A percentile compares a stretch with the other conserved stretches of the same genome.
phyloP scores from a whole-genome alignment of 768 basidiomycete species.

The Lactarius deliciosus region DNA sequence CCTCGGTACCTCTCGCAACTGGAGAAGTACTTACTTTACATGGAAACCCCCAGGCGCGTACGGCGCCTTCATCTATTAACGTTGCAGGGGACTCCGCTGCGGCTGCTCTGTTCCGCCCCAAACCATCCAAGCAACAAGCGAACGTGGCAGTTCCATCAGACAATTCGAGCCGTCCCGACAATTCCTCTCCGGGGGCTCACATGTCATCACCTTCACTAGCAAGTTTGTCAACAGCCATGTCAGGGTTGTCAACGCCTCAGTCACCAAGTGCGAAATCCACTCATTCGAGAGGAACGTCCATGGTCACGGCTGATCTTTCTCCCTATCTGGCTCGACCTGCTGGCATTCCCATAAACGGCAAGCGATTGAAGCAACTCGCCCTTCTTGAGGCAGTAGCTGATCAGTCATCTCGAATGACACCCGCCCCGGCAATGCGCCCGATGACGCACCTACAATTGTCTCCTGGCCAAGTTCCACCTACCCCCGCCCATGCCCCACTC shows the following conservation, averaged over 20 bases:
- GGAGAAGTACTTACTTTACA: constrained; percentile 1
- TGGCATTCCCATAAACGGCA: constrained; percentile 57
- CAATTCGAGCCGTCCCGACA: background rate
- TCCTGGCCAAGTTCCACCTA: constrained; percentile 3
- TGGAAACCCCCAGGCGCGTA: constrained; percentile 9
- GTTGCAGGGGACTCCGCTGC: background rate
- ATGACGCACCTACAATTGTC: constrained; percentile 1
- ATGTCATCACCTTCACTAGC: constrained; percentile 14
- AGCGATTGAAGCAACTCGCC: constrained; percentile 66
- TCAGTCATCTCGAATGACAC: constrained; percentile 66
- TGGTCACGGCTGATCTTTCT: constrained; percentile 60
- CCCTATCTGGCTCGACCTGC: constrained; percentile 60
- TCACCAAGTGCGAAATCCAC: constrained; percentile 27
- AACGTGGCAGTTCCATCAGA: background rate
- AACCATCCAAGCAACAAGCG: constrained; percentile 8
- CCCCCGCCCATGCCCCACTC: constrained; percentile 12
- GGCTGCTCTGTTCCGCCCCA: background rate
- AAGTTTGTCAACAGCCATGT: constrained; percentile 14
- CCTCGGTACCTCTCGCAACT: background rate
- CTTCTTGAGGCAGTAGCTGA: constrained; percentile 70
- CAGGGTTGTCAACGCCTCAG: constrained; percentile 18
- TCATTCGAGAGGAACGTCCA: constrained; percentile 44
- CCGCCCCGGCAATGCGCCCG: constrained; percentile 30
- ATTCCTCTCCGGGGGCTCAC: constrained; percentile 4
- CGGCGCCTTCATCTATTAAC: background rate